Evolutionary conservation across 306 rosid genomes (phyloP).

Genomic region (Gleditsia sinensis): DNA sequence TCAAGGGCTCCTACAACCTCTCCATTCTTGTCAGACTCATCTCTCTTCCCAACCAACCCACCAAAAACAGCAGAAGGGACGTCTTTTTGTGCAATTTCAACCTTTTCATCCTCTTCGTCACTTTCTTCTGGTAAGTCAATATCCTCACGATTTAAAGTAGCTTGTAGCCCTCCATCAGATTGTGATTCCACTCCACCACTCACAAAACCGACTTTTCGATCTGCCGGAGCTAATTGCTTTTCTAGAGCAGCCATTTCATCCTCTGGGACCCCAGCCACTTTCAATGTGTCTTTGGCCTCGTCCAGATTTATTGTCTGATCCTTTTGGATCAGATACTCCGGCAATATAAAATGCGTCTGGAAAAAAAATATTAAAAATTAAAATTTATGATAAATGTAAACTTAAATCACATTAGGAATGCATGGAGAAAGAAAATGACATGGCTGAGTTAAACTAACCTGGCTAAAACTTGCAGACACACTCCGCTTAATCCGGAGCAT

Average conservation of each 20-base stretch:
- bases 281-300: conserved; percentile 91
- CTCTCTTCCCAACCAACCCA: conserved; percentile 69
- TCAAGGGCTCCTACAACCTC: conserved; percentile 89
- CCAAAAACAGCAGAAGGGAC: conserved; percentile 94
- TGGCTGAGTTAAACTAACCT: conserved; percentile 47
- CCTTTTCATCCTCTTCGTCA: conserved; percentile 74
- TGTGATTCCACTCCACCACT: conserved; percentile 84
- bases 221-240: no score
- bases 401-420: not conserved
- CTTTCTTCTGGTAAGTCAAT: conserved; percentile 82
- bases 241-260: conserved; percentile 96
- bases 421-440: conserved; percentile 16
- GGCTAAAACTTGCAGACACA: conserved; percentile 94
- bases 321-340: conserved; percentile 88
- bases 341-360: conserved; percentile 87
- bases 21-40: conserved; percentile 50
- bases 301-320: conserved; percentile 81
- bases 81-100: conserved; percentile 84
- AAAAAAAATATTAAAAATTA: conserved; percentile 32
- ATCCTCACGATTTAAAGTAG: conserved; percentile 59
- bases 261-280: conserved; percentile 88
- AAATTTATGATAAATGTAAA: no score
- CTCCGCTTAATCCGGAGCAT: conserved; percentile 94
- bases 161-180: conserved; percentile 53
- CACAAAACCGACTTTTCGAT: conserved; percentile 90